These are phyloP conservation scores for Kingdonia uniflora DNA, from an alignment of 164 flowering plant genomes.

Conservation along the genomic window DNA sequence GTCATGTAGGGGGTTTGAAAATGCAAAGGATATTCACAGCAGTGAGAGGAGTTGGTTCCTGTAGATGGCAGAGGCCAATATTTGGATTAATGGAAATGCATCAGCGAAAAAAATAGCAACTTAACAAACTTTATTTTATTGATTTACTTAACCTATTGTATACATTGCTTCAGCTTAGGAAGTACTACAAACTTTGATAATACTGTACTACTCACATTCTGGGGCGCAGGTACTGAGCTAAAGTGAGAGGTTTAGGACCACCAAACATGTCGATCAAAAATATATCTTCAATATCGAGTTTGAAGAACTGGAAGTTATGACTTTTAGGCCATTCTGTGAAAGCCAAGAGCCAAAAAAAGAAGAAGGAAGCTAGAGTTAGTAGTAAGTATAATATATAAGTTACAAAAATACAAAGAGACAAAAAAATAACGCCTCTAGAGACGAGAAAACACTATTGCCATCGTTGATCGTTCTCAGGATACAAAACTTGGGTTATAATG, in stretches of 20 bases:
- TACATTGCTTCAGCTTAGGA: neutral
- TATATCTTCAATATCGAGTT: conserved; percentile 55
- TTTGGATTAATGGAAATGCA: conserved; percentile 8
- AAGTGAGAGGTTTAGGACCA: conserved; percentile 70
- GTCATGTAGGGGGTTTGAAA: neutral
- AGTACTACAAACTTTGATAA: neutral
- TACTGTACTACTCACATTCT: conserved; percentile 40
- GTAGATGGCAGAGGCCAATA: conserved; percentile 13
- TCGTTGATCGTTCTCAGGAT: too few relatives aligned
- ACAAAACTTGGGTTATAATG: too few relatives aligned
- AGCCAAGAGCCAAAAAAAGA: neutral
- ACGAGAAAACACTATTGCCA: too few relatives aligned
- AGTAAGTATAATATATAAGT: too few relatives aligned
- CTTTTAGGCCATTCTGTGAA: conserved; percentile 69
- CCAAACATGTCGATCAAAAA: conserved; percentile 88
- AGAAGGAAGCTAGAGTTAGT: too few relatives aligned
- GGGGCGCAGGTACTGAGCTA: conserved; percentile 54
- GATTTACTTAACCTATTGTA: conserved; percentile 1
- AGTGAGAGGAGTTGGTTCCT: conserved; percentile 15
- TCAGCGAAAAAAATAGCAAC: neutral
- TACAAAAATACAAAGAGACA: neutral
- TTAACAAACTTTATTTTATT: neutral
- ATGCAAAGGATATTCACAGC: conserved; percentile 11
- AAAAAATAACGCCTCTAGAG: too few relatives aligned
- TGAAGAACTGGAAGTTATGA: conserved; percentile 76